Conservation (phyloP, 2,329 filamentous ascomycete species). For the Dothiorella sarmentorum region DNA sequence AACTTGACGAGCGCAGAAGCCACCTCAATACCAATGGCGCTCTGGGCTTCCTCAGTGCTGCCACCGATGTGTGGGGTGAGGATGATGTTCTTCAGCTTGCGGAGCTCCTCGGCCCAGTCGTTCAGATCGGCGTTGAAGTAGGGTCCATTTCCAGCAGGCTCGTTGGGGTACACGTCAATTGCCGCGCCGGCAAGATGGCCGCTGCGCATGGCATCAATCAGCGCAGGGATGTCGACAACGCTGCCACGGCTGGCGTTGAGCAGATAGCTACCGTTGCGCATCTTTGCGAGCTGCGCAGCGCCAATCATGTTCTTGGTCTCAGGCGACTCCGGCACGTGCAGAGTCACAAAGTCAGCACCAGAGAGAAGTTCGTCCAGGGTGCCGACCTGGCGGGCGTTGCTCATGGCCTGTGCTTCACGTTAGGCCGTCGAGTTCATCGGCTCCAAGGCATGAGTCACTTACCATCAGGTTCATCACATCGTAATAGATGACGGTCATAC, state of each 20-base stretch:
- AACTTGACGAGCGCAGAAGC: constrained; percentile 84
- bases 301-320: constrained; percentile 94
- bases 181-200: constrained; percentile 91
- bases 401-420: constrained; percentile 55
- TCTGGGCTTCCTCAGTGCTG: constrained; percentile 95
- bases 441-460: not conserved
- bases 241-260: constrained; percentile 95
- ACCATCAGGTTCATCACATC: constrained; percentile 89
- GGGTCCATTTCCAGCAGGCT: constrained; percentile 89
- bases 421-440: not conserved
- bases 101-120: constrained; percentile 78
- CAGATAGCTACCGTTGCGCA: constrained; percentile 90
- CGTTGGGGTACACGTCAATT: constrained; percentile 93
- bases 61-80: constrained; percentile 96
- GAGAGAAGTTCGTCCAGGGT: constrained; percentile 72
- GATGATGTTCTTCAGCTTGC: constrained; percentile 84
- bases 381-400: constrained; percentile 78
- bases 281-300: constrained; percentile 71
- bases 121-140: constrained; percentile 88
- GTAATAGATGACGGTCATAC: constrained; percentile 97
- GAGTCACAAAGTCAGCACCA: constrained; percentile 84
- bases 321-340: constrained; percentile 88
- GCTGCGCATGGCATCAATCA: constrained; percentile 80
- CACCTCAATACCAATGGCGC: constrained; percentile 93
- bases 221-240: constrained; percentile 88